Evolutionary conservation across 805 yeast genomes (phyloP), one percentile per base, ranked within the genome.

Genomic region (Pichia scutulata): DNA sequence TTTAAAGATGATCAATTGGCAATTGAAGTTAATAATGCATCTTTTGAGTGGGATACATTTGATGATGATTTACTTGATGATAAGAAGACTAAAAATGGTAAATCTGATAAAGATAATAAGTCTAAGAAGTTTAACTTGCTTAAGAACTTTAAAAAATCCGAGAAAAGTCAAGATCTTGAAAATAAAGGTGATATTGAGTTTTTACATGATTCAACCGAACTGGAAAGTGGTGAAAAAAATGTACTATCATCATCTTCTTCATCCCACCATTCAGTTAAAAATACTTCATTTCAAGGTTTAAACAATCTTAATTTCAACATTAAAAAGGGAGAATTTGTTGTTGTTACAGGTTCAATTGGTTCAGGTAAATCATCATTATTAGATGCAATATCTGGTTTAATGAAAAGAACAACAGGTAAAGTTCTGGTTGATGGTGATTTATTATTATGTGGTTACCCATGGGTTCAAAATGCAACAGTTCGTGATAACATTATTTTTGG

Each of bases 381-480:
- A 45, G 74, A 72, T 57, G 89, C 95, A 0, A 67, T 88, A 47
- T 72, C 86, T 9, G 95, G 95, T 0, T 74, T 78, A 39, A 86
- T 88, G 88, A 70, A 72, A 18, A 76, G 76, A 56, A 66, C 66
- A 0, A 41, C 58, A 0, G 96, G 96, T 40, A 48, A 60, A 0
- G 70, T 84, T 3, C 65, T 66, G 37, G 69, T 80, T 7, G 72
- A 73, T 55, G 90, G 92, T 2, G 67, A 74, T 0, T 54, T 77
- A 10, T 61, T 80, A 30, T 60, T 78, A 58, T 58, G 76, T 76
- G 86, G 90, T 21, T 76, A 55, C 42, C 92, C 90, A 18, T 88
- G 96, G 96, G 79, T 88, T 41, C 90, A 85, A 60, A 88, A 87
- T 66, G 80, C 86, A 2, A 84, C 95, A 0, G 81, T 88, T 25